Percentiles rank a stretch among this genome's conserved stretches.
Evolutionary conservation across 352 stramenopile genomes (phyloP).

Genomic region (Phytophthora multivora): DNA sequence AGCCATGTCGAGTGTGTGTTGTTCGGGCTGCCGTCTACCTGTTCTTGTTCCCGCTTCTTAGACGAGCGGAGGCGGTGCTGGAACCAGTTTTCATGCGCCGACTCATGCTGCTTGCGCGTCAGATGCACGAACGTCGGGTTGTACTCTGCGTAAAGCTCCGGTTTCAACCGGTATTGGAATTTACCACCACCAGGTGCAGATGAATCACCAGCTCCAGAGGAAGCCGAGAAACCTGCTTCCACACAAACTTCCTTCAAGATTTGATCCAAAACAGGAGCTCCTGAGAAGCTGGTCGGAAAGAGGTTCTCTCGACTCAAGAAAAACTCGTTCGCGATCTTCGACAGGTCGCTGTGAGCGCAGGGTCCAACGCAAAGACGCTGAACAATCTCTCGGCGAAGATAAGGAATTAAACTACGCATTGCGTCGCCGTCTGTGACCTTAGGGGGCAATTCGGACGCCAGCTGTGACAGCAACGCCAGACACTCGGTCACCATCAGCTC

Average conservation of each 20-base stretch:
- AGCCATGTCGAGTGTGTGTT: slow-evolving; percentile 81
- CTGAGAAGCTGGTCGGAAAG: slow-evolving; percentile 74
- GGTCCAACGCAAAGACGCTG: slow-evolving; percentile 82
- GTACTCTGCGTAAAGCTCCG: slow-evolving; percentile 84
- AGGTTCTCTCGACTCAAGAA: slow-evolving; percentile 79
- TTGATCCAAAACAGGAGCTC: slow-evolving; percentile 67
- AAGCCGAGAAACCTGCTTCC: slow-evolving; percentile 30
- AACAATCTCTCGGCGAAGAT: slow-evolving; percentile 77
- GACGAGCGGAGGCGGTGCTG: slow-evolving; percentile 74
- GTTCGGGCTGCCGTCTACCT: slow-evolving; percentile 57
- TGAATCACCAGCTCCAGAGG: slow-evolving; percentile 32
- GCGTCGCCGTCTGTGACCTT: slow-evolving; percentile 52
- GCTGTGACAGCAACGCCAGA: slow-evolving; percentile 72
- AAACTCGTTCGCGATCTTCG: slow-evolving; percentile 86
- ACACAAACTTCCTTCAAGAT: slow-evolving; percentile 81
- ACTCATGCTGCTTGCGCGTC: slow-evolving; percentile 87
- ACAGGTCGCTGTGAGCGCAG: slow-evolving; percentile 83
- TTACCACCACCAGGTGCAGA: slow-evolving; percentile 49
- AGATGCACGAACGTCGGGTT: slow-evolving; percentile 87
- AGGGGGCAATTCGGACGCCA: slow-evolving; percentile 78
- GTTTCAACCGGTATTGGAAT: slow-evolving; percentile 84
- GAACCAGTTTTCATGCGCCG: slow-evolving; percentile 88
- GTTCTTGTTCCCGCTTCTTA: slow-evolving; percentile 69
- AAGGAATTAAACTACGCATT: slow-evolving; percentile 68
- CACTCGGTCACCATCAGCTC: slow-evolving; percentile 86